Evolutionary conservation across 495 filamentous ascomycete genomes (phyloP).

Genomic region (Xylaria grammica): DNA sequence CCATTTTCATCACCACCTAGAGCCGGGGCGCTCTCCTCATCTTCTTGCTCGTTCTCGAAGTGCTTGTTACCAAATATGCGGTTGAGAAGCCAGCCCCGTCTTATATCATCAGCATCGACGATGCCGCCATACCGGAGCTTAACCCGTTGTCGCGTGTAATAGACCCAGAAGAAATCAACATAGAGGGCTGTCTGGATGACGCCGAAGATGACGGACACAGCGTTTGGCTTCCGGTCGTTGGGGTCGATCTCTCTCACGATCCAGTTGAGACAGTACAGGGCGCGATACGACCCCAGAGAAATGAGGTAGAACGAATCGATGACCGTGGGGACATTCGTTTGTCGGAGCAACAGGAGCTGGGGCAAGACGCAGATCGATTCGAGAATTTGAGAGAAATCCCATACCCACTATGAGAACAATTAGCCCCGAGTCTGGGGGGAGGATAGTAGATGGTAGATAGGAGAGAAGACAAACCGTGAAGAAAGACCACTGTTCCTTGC

Average conservation of each 20-base stretch:
- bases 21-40: conserved; percentile 56
- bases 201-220: conserved; percentile 81
- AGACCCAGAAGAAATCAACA: conserved; percentile 96
- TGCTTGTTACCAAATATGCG: conserved; percentile 57
- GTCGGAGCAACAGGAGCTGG: conserved; percentile 87
- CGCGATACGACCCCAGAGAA: conserved; percentile 86
- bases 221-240: conserved; percentile 65
- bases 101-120: conserved; percentile 90
- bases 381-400: conserved; percentile 86
- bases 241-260: conserved; percentile 67
- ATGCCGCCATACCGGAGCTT: conserved; percentile 90
- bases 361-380: conserved; percentile 91
- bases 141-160: conserved; percentile 89
- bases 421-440: not conserved
- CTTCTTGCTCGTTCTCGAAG: conserved; percentile 40
- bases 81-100: conserved; percentile 76
- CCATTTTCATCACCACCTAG: conserved; percentile 40
- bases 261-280: conserved; percentile 93
- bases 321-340: conserved; percentile 93
- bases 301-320: conserved; percentile 95
- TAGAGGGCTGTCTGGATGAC: conserved; percentile 90
- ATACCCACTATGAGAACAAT: conserved; percentile 61
- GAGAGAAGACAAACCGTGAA: conserved; percentile 55
- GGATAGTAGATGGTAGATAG: not conserved
- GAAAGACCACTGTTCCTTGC: conserved; percentile 49